phyloP scores from a whole-genome alignment of 805 yeast species.

The Ogataea wickerhamii region DNA sequence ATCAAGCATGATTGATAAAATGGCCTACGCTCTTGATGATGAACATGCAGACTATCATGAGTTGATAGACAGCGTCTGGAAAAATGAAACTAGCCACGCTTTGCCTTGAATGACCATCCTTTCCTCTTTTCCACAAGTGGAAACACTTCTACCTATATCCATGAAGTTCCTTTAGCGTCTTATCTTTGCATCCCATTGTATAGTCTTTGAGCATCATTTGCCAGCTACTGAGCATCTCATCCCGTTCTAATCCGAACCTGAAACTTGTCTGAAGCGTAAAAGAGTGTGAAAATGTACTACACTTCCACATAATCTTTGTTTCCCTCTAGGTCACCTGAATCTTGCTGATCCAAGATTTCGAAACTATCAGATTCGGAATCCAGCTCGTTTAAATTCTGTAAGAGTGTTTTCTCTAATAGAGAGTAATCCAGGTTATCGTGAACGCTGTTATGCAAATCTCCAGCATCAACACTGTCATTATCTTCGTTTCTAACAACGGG shows the following conservation, averaged over 20 bases:
- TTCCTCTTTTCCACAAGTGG: neutral
- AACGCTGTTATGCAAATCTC: conserved; percentile 16
- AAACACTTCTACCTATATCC: no score
- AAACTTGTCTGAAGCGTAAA: no score
- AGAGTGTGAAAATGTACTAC: neutral
- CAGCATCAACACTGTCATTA: conserved; percentile 28
- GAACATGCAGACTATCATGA: conserved; percentile 17
- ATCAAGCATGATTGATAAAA: conserved; percentile 11
- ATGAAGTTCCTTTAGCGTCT: conserved; percentile 4
- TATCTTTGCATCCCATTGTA: conserved; percentile 1
- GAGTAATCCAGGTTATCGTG: conserved; percentile 18
- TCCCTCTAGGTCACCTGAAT: conserved; percentile 13
- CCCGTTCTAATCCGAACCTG: no score
- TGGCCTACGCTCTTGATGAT: conserved; percentile 20
- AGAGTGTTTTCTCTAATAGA: conserved; percentile 12
- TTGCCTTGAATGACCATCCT: neutral
- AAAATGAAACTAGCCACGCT: neutral
- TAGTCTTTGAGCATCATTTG: no score
- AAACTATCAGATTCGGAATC: conserved; percentile 6
- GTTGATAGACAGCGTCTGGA: conserved; percentile 12
- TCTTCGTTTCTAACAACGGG: conserved; percentile 27
- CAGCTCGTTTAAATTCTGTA: conserved; percentile 10
- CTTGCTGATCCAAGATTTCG: conserved; percentile 10
- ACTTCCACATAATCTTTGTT: conserved; percentile 22
- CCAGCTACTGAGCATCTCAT: no score